A percentile compares a stretch with the other conserved stretches of the same genome.
Evolutionary conservation across 192 early-diverging fungal genomes (phyloP).

Genomic region (Backusella westeae): DNA sequence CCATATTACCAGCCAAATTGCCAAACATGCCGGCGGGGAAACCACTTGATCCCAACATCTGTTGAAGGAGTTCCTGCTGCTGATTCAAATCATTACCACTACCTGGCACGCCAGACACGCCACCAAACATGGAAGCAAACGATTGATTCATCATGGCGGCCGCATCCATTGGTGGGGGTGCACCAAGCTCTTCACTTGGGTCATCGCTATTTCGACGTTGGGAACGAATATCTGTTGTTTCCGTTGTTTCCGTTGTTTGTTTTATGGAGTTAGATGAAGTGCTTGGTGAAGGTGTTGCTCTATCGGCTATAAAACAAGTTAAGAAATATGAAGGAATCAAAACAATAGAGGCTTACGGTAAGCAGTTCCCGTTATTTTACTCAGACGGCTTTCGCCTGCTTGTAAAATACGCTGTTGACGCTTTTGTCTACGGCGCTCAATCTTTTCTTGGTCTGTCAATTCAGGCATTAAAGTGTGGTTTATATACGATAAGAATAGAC

Average conservation of each 20-base stretch:
- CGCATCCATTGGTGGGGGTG: slow-evolving; percentile 22
- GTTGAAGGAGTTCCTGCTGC: not conserved
- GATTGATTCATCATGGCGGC: slow-evolving; percentile 2
- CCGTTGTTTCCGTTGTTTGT: not conserved
- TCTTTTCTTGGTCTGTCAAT: slow-evolving; percentile 33
- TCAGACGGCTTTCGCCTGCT: slow-evolving; percentile 28
- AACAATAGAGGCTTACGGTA: slow-evolving; percentile 19
- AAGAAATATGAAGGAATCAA: too few relatives aligned
- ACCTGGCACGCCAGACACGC: slow-evolving; percentile 28
- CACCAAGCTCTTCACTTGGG: slow-evolving; percentile 48
- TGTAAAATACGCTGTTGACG: slow-evolving; percentile 30
- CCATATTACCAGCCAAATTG: not conserved
- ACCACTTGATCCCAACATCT: not conserved
- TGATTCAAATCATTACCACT: slow-evolving; percentile 9
- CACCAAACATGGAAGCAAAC: slow-evolving; percentile 14
- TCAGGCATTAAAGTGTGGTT: slow-evolving; percentile 10
- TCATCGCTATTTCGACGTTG: slow-evolving; percentile 37
- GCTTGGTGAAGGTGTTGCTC: slow-evolving; percentile 5
- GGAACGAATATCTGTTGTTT: not conserved
- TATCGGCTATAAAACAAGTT: slow-evolving; percentile 1
- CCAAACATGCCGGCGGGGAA: slow-evolving; percentile 17
- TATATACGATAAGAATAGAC: too few relatives aligned
- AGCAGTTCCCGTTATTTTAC: slow-evolving; percentile 35
- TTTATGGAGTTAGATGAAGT: slow-evolving; percentile 9
- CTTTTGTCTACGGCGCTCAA: slow-evolving; percentile 30